phyloP scores from a whole-genome alignment of 1,284 basidiomycete species.

The Cryptococcus wingfieldii region DNA sequence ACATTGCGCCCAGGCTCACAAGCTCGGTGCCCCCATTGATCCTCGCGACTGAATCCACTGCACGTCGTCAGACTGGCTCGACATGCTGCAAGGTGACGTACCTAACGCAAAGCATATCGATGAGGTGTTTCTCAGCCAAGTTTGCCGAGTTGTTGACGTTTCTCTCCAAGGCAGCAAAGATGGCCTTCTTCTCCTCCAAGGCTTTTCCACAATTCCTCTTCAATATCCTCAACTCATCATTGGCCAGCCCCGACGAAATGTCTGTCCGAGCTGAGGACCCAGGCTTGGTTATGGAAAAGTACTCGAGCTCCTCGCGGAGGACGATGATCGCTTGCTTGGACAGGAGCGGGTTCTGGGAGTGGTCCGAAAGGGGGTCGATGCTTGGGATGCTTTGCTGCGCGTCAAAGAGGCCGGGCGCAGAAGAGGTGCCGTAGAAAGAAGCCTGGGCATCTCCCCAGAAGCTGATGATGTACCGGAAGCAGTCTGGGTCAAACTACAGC shows the following conservation, averaged over 20 bases:
- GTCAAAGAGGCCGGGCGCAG: conserved; percentile 65
- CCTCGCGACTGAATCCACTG: conserved; percentile 92
- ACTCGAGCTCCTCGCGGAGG: conserved; percentile 94
- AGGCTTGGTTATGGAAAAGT: conserved; percentile 71
- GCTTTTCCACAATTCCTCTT: conserved; percentile 82
- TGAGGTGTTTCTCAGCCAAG: conserved; percentile 95
- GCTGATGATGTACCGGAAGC: conserved; percentile 84
- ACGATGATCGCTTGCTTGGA: conserved; percentile 98
- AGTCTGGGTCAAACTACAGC: conserved; percentile 88
- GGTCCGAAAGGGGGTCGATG: conserved; percentile 30
- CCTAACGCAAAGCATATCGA: conserved; percentile 99
- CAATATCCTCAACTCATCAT: conserved; percentile 66
- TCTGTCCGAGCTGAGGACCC: conserved; percentile 58
- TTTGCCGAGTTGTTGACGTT: conserved; percentile 99
- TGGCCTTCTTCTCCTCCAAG: conserved; percentile 81
- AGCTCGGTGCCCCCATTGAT: conserved; percentile 95
- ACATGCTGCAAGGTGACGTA: conserved; percentile 45
- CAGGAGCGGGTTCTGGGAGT: conserved; percentile 77
- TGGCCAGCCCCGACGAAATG: conserved; percentile 66
- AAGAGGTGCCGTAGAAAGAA: conserved; percentile 83
- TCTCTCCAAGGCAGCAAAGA: conserved; percentile 95
- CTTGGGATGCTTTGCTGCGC: conserved; percentile 75
- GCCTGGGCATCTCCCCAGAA: conserved; percentile 88
- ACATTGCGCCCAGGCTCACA: conserved; percentile 93
- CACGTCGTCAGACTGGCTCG: background rate